Conservation (phyloP, 345 rosid species). For the Euphorbia lathyris region DNA sequence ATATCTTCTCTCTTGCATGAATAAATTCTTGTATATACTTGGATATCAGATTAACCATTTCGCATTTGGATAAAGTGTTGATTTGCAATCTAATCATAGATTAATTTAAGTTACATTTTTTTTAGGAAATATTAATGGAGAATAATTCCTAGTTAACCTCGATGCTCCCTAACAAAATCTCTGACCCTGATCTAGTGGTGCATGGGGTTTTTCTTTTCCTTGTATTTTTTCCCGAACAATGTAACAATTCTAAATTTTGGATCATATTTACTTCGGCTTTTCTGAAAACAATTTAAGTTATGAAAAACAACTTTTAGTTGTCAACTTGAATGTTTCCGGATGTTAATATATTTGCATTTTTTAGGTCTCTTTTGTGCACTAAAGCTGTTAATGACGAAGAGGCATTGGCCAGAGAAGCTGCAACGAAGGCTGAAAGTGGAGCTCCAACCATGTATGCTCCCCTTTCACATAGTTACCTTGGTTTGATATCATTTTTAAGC, state of each 20-base stretch:
- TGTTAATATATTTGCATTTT: neutral
- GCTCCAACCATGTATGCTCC: constrained; percentile 78
- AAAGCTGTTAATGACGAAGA: constrained; percentile 68
- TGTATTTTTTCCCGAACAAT: neutral
- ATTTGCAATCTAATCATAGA: too few species aligned
- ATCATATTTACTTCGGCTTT: neutral
- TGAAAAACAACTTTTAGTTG: neutral
- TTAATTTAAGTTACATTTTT: too few species aligned
- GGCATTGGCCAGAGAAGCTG: constrained; percentile 71
- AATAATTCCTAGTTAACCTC: neutral
- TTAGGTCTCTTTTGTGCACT: constrained; percentile 46
- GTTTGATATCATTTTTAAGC: constrained; percentile 28
- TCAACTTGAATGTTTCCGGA: constrained; percentile 6
- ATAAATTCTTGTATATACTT: too few species aligned
- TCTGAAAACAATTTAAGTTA: neutral
- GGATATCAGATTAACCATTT: too few species aligned
- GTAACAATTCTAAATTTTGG: neutral
- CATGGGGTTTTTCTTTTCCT: neutral
- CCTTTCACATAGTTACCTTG: constrained; percentile 21
- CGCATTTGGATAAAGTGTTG: too few species aligned
- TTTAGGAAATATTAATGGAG: too few species aligned
- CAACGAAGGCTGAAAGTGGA: constrained; percentile 53
- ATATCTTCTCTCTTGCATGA: too few species aligned
- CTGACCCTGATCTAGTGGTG: neutral
- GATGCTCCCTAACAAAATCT: neutral